Evolutionary conservation across 2,329 filamentous ascomycete genomes (phyloP), one percentile per base, ranked within the genome.

Genomic region (Karstenula rhodostoma): DNA sequence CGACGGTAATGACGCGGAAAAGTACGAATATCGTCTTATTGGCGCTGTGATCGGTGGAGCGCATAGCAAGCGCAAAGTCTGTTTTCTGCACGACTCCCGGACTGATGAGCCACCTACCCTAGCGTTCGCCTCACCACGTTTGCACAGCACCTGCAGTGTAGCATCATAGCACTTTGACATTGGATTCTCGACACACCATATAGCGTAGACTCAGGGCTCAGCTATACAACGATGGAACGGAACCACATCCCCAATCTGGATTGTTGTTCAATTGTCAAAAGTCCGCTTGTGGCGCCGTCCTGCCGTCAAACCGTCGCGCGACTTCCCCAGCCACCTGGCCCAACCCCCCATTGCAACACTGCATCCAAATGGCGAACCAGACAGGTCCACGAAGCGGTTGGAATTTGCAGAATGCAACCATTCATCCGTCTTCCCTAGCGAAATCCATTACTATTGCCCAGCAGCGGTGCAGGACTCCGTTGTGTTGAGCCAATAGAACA

Each of bases 401-500:
- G 49, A 35, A n/a, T 32, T 29, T 32, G 43, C 32, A 32, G 23
- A 37, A 19, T 32, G 12, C 23, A 52, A 32, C 29, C 37, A 43
- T 46, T 29, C 40, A 27, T 55, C 29, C 35, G 50, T 37, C 52
- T 35, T 48, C 52, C 52, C 32, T 52, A 19, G 13, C 46, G 40
- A 46, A 17, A 6, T 23, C 15, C 12, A 22, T 13, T 25, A 19
- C 17, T 37, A 33, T 52, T 58, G 50, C 49, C 57, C 59, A 27
- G 29, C 35, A 22, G 55, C 35, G 33, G 22, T n/a, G 19, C 52
- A 57, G 40, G 40, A 42, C 29, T 15, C 10, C 9, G 9, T 29
- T 15, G 37, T 7, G 17, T 47, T 54, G 12, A 42, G 44, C 73
- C 72, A 75, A 76, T 75, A 63, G 71, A 47, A 55, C 44, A 35